Evolutionary conservation across 148 eudicot species (phyloP), one percentile per base, ranked within the genome.

Genomic region (Rhododendron kiyosumense): DNA sequence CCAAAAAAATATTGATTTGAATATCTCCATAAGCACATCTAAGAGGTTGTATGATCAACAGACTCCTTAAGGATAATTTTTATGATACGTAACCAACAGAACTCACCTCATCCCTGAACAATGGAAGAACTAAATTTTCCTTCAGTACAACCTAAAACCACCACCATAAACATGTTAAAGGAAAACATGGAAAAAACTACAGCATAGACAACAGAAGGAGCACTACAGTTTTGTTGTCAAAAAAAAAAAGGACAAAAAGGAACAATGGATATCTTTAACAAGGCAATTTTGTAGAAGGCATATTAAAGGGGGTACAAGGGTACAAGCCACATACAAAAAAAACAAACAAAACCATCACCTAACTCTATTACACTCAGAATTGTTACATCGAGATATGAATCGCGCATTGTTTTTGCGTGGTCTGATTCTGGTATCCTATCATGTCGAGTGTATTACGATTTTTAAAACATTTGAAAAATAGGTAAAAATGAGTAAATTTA

Each of bases 61-160:
- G 76, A 57, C 67, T 76, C 79, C 52, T 49, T 79, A 46, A 71
- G 82, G 69, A 49, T 3, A 30, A 9, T 2, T 67, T 75, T 80
- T 81, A 54, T 41, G 83, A 86, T 49, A 77, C 34, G 18, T 78
- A 63, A 34, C 24, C 46, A 36, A 65, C 32, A 87, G 73, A 82
- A 83, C 93, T 91, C 86, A 94, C 99, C 98, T 97, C 99, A 88
- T 97, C 99, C 90, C 99, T 93, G 89, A 92, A 97, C 85, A 97
- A 89, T 48, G 98, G 82, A 88, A 95, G 94, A 85, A 94, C 96
- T 86, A 97, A 89, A 84, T 93, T 94, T 90, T 97, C 99, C 92
- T 96, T 97, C 77, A 97, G 87, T 46, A 92, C 99, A 89, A 97
- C 98, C 99, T 97, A 93, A 83, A 90, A 85, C 86, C 74, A 74